Evolutionary conservation across 257 asterid genomes (phyloP).

Genomic region (Ophiorrhiza pumila): DNA sequence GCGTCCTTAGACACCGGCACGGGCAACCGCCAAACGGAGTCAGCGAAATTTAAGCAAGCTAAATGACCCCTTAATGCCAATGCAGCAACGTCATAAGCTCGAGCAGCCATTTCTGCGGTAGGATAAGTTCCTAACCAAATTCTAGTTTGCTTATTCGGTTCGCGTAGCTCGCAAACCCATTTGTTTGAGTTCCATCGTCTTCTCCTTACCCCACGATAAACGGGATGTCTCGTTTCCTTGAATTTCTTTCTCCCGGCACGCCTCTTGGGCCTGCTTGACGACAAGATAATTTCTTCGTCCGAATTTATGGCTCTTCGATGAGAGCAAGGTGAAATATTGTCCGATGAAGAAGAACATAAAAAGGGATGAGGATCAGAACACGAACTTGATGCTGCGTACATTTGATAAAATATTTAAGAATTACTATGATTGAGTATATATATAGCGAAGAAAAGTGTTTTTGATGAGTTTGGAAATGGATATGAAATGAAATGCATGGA

Average conservation of each 20-base stretch:
- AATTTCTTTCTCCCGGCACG: constrained; percentile 34
- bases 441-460: no score
- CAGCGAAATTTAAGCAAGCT: constrained; percentile 67
- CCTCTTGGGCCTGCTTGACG: constrained; percentile 31
- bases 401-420: background rate
- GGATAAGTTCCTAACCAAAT: constrained; percentile 80
- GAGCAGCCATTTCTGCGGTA: constrained; percentile 81
- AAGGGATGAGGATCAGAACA: constrained; percentile 1
- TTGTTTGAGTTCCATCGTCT: constrained; percentile 27
- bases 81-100: constrained; percentile 76
- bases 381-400: constrained; percentile 5
- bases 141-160: constrained; percentile 52
- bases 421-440: no score
- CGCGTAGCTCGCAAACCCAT: constrained; percentile 52
- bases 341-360: background rate
- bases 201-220: constrained; percentile 36
- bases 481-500: background rate
- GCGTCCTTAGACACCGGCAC: constrained; percentile 40
- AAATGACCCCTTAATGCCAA: constrained; percentile 53
- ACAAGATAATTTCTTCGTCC: constrained; percentile 22
- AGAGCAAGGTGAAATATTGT: background rate
- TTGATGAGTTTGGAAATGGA: background rate
- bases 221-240: constrained; percentile 39
- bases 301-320: background rate
- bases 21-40: constrained; percentile 51